These are phyloP conservation scores for Fraxinus latifolia DNA, from an alignment of 305 asterid species.

Conservation along the genomic window DNA sequence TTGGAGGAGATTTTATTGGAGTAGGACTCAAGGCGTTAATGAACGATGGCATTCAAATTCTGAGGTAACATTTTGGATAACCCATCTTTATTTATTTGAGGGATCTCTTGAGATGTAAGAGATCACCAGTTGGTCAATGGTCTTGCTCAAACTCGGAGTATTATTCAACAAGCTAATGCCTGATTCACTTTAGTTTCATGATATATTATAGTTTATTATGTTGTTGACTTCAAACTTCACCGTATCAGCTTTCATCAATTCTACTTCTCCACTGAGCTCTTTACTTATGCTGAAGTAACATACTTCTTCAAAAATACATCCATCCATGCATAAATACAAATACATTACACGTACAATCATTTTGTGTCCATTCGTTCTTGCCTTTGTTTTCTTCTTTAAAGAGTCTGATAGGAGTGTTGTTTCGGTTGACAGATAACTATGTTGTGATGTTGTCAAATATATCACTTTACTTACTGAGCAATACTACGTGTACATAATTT, in stretches of 20 bases:
- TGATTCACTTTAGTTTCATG: background rate
- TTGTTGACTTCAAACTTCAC: background rate
- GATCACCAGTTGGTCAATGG: constrained; percentile 10
- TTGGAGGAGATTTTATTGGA: constrained; percentile 46
- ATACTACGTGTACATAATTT: too few species aligned
- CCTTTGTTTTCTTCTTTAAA: background rate
- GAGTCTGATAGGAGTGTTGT: background rate
- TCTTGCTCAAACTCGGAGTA: background rate
- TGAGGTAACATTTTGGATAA: constrained; percentile 48
- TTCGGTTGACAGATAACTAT: constrained; percentile 6
- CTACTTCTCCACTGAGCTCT: background rate
- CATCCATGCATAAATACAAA: background rate
- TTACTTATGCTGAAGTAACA: background rate
- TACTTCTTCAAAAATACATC: background rate
- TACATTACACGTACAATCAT: background rate
- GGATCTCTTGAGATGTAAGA: background rate
- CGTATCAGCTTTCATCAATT: background rate
- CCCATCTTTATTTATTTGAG: background rate
- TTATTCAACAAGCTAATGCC: background rate
- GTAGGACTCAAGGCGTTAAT: constrained; percentile 41
- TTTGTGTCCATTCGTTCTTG: background rate
- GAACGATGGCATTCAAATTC: constrained; percentile 61
- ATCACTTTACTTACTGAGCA: background rate
- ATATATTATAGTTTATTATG: background rate
- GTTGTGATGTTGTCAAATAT: background rate